A percentile compares a stretch with the other conserved stretches of the same genome.
phyloP scores from a whole-genome alignment of 805 yeast genomes.

The Candida nemodendra region DNA sequence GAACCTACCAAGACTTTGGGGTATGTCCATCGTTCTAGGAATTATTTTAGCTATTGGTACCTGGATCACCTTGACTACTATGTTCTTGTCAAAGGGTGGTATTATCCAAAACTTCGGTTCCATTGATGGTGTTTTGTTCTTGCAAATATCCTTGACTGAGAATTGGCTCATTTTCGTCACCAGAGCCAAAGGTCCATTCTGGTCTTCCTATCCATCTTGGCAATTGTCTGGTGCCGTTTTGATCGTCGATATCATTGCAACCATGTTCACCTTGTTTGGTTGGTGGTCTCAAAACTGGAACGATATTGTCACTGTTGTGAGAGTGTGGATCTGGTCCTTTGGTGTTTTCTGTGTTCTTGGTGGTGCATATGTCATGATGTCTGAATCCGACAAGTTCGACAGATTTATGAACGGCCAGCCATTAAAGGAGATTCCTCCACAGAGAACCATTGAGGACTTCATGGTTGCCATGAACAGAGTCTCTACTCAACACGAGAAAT shows the following conservation, averaged over 20 bases:
- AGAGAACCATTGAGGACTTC: conserved; percentile 81
- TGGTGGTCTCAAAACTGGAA: conserved; percentile 99
- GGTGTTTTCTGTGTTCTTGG: conserved; percentile 96
- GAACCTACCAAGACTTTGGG: conserved; percentile 97
- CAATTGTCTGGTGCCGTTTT: conserved; percentile 93
- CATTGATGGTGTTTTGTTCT: conserved; percentile 87
- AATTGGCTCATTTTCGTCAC: conserved; percentile 97
- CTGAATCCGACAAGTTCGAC: conserved; percentile 76
- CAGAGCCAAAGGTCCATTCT: conserved; percentile 97
- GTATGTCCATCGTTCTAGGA: conserved; percentile 90
- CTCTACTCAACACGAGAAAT: conserved; percentile 85
- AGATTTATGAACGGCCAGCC: conserved; percentile 82
- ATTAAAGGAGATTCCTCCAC: conserved; percentile 51
- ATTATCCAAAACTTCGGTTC: conserved; percentile 95
- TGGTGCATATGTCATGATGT: conserved; percentile 94
- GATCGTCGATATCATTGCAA: conserved; percentile 85
- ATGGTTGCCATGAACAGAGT: conserved; percentile 85
- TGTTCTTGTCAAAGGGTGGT: conserved; percentile 90
- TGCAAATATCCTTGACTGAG: conserved; percentile 92
- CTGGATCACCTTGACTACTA: conserved; percentile 93
- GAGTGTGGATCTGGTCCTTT: conserved; percentile 94
- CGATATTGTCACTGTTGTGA: conserved; percentile 90
- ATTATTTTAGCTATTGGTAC: conserved; percentile 83
- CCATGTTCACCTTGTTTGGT: conserved; percentile 90
- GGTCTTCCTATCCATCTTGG: conserved; percentile 97